Evolutionary conservation across 768 basidiomycete genomes (phyloP), one percentile per base, ranked within the genome.

Genomic region (Lactifluus subvellereus): DNA sequence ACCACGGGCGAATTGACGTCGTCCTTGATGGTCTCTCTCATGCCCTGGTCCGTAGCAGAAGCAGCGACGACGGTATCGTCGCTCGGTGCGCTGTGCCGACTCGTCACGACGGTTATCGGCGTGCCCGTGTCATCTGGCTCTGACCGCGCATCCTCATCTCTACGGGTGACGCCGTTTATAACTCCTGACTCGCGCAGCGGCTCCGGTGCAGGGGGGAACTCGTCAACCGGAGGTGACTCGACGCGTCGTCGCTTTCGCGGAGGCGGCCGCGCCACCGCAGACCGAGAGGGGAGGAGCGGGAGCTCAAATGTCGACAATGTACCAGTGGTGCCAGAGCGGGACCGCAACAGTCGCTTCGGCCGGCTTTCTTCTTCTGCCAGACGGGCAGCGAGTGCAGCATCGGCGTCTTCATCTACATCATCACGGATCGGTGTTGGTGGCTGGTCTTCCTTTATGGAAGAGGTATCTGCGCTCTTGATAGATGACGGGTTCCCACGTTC

Each of bases 1-100:
- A 43, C 62, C 3, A 49, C 16, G 13, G 53, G 57, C 45, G 51
- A 55, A 22, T 54, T 54, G 16, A 62, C 66, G 13, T 65, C 54
- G 52, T 53, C 45, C 43, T 49, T 66, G 30, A 56, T 48, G 6
- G 10, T 35, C 27, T 32, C 54, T 11, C 57, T 32, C 27, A 40
- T 38, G 30, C 43, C 54, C 8, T 49, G 53, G 3, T 13, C 54
- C 18, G 35, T 16, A 30, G 4, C 71, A 42, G 79, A 77, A 13
- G 70, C 65, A 16, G 74, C 77, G 51, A 77, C 76, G 47, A 84
- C 75, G 9, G 82, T 85, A 57, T 82, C 82, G 64, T 86, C 86
- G 68, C 80, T 84, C 35, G 82, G 81, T 61, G 78, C 75, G 65
- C 84, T 85, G 68, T 81, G 82, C 62, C 77, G 76, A 66, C 80